These are phyloP conservation scores for Lasiodiplodia sp. DNA, from an alignment of 2,329 filamentous ascomycete genomes.

Conservation along the genomic window DNA sequence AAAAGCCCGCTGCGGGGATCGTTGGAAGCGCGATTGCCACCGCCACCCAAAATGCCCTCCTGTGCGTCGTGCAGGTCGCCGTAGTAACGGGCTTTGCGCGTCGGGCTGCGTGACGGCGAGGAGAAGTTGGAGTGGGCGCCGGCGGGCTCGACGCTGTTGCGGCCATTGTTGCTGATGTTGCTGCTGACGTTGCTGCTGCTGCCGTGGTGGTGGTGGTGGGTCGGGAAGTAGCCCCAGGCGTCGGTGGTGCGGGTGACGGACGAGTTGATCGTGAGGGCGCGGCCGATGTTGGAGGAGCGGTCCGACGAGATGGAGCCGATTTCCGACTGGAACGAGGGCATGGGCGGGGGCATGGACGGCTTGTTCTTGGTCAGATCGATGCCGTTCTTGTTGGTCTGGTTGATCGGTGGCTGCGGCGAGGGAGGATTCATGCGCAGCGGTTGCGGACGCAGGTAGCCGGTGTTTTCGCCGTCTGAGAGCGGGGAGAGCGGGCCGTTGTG, in stretches of 20 bases:
- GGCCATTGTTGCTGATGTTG: constrained; percentile 8
- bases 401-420: constrained; percentile 43
- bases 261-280: constrained; percentile 41
- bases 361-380: not conserved
- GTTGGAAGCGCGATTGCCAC: constrained; percentile 33
- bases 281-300: constrained; percentile 36
- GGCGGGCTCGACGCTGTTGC: constrained; percentile 18
- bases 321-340: constrained; percentile 15
- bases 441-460: constrained; percentile 43
- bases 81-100: constrained; percentile 51
- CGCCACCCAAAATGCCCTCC: constrained; percentile 40
- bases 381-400: constrained; percentile 17
- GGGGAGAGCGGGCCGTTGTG: constrained; percentile 31
- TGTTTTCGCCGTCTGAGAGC: constrained; percentile 7
- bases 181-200: constrained; percentile 37
- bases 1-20: constrained; percentile 37
- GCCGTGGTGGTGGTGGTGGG: constrained; percentile 1
- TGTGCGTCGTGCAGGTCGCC: constrained; percentile 56
- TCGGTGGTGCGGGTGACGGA: constrained; percentile 36
- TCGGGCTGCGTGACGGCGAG: constrained; percentile 35
- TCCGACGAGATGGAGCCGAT: constrained; percentile 24
- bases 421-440: constrained; percentile 59
- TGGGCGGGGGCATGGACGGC: constrained; percentile 14
- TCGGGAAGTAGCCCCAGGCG: constrained; percentile 38
- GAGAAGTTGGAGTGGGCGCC: constrained; percentile 20